phyloP scores from a whole-genome alignment of 2,329 filamentous ascomycete species.

The Botrytis fabae region DNA sequence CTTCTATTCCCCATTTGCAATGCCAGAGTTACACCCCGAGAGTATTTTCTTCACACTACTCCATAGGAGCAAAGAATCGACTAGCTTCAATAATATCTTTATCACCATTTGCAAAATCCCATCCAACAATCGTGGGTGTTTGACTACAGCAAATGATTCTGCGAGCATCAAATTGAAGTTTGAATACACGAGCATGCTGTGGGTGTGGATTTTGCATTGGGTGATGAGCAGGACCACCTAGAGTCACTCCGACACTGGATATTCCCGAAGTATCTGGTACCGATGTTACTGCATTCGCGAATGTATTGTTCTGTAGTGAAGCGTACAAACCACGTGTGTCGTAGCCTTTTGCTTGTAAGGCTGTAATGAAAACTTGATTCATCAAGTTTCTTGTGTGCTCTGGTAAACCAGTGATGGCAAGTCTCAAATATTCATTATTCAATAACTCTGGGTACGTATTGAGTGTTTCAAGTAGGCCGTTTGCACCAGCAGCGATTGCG shows the following conservation, averaged over 20 bases:
- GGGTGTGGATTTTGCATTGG: neutral
- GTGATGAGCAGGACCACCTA: neutral
- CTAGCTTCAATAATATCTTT: constrained; percentile 74
- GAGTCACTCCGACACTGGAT: neutral
- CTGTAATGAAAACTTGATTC: constrained; percentile 22
- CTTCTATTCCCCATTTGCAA: neutral
- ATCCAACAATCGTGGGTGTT: constrained; percentile 87
- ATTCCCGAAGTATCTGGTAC: constrained; percentile 30
- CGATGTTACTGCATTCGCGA: constrained; percentile 12
- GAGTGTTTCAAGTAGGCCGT: constrained; percentile 42
- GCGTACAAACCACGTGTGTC: neutral
- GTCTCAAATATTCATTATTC: constrained; percentile 25
- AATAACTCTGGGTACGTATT: constrained; percentile 34
- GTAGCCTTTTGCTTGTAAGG: constrained; percentile 4
- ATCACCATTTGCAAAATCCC: constrained; percentile 94
- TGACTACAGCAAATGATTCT: constrained; percentile 95
- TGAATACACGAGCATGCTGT: constrained; percentile 69
- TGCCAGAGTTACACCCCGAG: neutral
- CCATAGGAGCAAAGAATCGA: constrained; percentile 71
- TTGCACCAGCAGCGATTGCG: constrained; percentile 52
- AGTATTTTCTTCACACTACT: constrained; percentile 41
- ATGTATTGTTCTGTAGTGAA: constrained; percentile 10
- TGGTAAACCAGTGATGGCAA: constrained; percentile 28
- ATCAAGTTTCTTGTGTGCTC: constrained; percentile 26
- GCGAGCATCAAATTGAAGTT: constrained; percentile 91